These are phyloP conservation scores for Sanghuangporus weigelae DNA, from an alignment of 1,284 basidiomycete genomes.

Conservation along the genomic window DNA sequence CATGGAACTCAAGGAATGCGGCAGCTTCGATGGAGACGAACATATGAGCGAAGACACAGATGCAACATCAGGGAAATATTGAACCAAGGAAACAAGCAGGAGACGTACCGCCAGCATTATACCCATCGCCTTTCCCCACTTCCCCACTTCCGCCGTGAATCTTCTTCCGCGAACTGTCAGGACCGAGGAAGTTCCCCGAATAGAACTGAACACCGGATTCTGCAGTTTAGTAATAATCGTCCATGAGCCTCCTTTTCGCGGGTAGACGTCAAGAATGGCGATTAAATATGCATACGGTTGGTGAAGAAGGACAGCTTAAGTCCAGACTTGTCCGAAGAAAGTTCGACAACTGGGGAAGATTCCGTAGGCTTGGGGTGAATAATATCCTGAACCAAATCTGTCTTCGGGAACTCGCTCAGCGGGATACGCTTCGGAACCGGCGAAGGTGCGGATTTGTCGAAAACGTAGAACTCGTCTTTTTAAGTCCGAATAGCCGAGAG, in stretches of 20 bases:
- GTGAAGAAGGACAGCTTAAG: constrained; percentile 56
- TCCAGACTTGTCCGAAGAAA: constrained; percentile 54
- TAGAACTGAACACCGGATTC: constrained; percentile 74
- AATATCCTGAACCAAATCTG: constrained; percentile 47
- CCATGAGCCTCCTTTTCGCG: background rate
- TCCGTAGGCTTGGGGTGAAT: constrained; percentile 33
- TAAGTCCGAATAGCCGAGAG: background rate
- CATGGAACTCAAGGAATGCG: constrained; percentile 72
- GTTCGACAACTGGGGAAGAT: constrained; percentile 43
- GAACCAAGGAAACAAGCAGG: background rate
- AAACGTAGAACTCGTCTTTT: constrained; percentile 64
- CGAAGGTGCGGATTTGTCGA: constrained; percentile 37
- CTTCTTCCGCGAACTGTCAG: constrained; percentile 53
- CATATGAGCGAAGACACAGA: background rate
- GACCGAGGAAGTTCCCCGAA: constrained; percentile 48
- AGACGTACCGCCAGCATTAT: constrained; percentile 48
- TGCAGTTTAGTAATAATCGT: constrained; percentile 24
- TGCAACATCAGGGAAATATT: background rate
- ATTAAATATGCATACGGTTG: constrained; percentile 51
- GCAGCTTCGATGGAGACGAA: constrained; percentile 39
- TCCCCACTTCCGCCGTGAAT: constrained; percentile 70
- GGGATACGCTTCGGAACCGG: constrained; percentile 33
- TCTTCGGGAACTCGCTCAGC: constrained; percentile 27
- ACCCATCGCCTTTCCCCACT: constrained; percentile 53
- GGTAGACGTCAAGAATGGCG: background rate